A percentile compares a stretch with the other conserved stretches of the same genome.
phyloP scores from a whole-genome alignment of 768 basidiomycete species.

The Pilatotrama ljubarskyi region DNA sequence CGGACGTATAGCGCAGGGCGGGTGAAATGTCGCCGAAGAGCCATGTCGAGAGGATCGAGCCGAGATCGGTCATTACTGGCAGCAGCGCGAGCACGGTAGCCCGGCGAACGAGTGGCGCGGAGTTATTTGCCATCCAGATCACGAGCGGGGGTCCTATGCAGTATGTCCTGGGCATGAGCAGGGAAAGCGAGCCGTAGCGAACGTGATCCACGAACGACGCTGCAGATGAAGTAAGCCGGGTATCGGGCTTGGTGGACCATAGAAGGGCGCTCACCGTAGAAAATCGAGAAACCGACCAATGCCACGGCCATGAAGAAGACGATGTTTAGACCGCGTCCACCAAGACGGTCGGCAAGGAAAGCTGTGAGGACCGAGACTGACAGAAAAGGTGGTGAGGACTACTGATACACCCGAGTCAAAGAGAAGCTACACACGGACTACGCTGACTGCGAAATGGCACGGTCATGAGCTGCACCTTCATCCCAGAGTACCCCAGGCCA shows the following conservation, averaged over 20 bases:
- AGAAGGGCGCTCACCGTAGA: conserved; percentile 43
- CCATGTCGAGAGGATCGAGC: conserved; percentile 64
- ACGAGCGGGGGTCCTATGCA: conserved; percentile 51
- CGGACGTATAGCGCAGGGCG: conserved; percentile 50
- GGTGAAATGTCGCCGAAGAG: conserved; percentile 51
- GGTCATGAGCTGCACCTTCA: conserved; percentile 34
- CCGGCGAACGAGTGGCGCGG: conserved; percentile 53
- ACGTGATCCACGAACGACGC: conserved; percentile 38
- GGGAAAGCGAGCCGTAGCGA: conserved; percentile 58
- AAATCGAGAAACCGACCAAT: conserved; percentile 55
- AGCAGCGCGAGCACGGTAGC: conserved; percentile 60
- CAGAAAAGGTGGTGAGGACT: neutral
- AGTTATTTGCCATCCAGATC: conserved; percentile 66
- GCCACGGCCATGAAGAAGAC: conserved; percentile 46
- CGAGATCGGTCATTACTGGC: conserved; percentile 58
- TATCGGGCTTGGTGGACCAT: neutral
- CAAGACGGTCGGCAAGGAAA: conserved; percentile 53
- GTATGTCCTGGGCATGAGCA: conserved; percentile 54
- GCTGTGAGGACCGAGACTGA: conserved; percentile 44
- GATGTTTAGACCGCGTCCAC: conserved; percentile 47
- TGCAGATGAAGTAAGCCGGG: conserved; percentile 5
- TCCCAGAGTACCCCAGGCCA: conserved; percentile 31
- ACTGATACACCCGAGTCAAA: neutral
- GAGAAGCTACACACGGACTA: conserved; percentile 22
- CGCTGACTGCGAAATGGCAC: conserved; percentile 34